These are phyloP conservation scores for Venturia carpophila DNA, from an alignment of 2,329 filamentous ascomycete genomes.

Conservation along the genomic window DNA sequence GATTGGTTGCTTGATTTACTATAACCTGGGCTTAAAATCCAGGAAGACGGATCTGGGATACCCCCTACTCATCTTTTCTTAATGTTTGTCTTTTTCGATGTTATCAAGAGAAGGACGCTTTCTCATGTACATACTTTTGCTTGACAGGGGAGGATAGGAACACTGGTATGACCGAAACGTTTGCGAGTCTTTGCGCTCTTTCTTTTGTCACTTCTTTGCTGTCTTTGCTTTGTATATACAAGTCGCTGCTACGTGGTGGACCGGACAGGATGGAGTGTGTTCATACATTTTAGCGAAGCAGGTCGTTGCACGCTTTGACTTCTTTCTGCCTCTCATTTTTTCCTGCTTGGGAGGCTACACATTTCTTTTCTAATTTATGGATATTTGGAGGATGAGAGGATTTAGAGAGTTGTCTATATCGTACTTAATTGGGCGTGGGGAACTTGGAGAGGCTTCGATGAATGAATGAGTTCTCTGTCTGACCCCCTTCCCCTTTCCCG, in stretches of 20 bases:
- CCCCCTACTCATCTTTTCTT: not conserved
- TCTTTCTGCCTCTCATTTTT: not conserved
- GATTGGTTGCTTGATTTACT: not conserved
- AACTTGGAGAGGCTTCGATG: not conserved
- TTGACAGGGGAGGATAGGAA: not conserved
- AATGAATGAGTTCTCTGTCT: too few relatives aligned
- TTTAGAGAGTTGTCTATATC: not conserved
- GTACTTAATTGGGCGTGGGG: not conserved
- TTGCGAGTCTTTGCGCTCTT: not conserved
- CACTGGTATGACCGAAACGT: not conserved
- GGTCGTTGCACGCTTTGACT: not conserved
- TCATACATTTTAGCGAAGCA: not conserved
- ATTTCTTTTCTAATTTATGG: not conserved
- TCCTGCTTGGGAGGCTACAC: not conserved
- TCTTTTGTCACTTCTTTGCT: not conserved
- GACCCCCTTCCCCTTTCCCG: too few relatives aligned
- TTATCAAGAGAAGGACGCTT: not conserved
- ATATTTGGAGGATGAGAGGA: not conserved
- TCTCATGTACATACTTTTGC: not conserved
- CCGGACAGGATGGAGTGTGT: not conserved
- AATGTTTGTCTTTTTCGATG: not conserved
- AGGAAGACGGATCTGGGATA: constrained; percentile 11
- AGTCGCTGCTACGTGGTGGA: not conserved
- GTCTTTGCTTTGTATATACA: not conserved
- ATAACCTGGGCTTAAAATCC: not conserved